Base-by-base conservation (phyloP, 371 early-diverging fungal genomes). In the Mucor sp. region DNA sequence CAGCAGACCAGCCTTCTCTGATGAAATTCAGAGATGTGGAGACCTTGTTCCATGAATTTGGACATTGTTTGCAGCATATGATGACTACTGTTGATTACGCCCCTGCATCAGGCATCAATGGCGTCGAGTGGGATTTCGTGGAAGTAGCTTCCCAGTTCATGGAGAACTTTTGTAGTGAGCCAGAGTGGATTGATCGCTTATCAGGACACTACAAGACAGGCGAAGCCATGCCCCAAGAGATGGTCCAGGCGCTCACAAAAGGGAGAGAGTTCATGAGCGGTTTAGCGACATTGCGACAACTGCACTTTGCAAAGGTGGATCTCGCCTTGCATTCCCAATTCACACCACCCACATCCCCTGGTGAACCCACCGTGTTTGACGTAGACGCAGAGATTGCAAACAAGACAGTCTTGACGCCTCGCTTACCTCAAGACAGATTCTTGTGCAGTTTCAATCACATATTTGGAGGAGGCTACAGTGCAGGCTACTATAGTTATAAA, bases 101-200 rank as follows among this genome's bases (percentile, higher is more conserved):
- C 3, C 86, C 86, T 63, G 90, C 86, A 0, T 88, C 90, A 1
- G 90, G 90, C 12, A 83, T 90, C 75, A 88, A 88, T 63, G 90
- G 90, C 6, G 77, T 90, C 15, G 90, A 90, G 62, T 90, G 90
- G 85, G 85, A 85, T 65, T 85, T 85, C 67, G 83, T 85, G 0
- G 85, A 85, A 69, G 88, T 90, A 1, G 90, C 90, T 1, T 87
- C 88, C 0, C 90, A 90, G 67, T 90, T 90, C 41, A 90, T 90
- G 90, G 90, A 90, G 64, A 90, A 90, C 81, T 90, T 88, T 73
- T 82, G 85, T 17, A 84, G 79, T 56, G 90, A 90, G 47, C 80
- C 83, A 6, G 81, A 80, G 41, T 88, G 88, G 89, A 68, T 90
- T 23, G 63, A 78, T 19, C 77, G 77, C 15, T 68, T 87, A 47